Percentiles rank a stretch among this genome's conserved stretches.
phyloP scores from a whole-genome alignment of 352 stramenopile genomes.

The Phytopythium chamaehyphon region DNA sequence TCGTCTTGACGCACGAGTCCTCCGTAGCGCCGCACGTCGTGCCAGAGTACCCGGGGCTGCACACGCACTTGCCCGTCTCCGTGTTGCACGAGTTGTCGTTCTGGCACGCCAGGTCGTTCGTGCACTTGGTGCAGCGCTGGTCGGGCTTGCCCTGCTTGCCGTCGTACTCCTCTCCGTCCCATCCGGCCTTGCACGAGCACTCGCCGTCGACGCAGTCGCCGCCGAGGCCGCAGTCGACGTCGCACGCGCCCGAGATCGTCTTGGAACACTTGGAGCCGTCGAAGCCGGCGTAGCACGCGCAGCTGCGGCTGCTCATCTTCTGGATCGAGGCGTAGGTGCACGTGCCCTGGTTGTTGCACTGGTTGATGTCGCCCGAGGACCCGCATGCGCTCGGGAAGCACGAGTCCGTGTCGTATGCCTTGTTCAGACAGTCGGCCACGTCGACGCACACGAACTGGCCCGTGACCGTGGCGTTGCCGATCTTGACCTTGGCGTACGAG shows the following conservation, averaged over 20 bases:
- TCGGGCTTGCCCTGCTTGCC: slow-evolving; percentile 47
- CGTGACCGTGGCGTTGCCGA: slow-evolving; percentile 45
- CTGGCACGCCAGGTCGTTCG: slow-evolving; percentile 48
- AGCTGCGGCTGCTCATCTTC: slow-evolving; percentile 50
- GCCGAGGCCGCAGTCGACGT: slow-evolving; percentile 51
- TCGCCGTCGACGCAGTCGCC: slow-evolving; percentile 45
- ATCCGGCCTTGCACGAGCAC: slow-evolving; percentile 46
- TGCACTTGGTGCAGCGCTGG: slow-evolving; percentile 46
- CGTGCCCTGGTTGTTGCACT: slow-evolving; percentile 68
- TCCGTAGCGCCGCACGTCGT: slow-evolving; percentile 50
- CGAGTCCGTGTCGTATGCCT: slow-evolving; percentile 39
- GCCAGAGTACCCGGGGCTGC: slow-evolving; percentile 36
- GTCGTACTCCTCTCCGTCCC: slow-evolving; percentile 32
- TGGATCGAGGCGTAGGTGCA: slow-evolving; percentile 67
- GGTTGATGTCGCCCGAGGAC: slow-evolving; percentile 29
- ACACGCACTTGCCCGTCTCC: slow-evolving; percentile 51
- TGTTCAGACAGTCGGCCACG: slow-evolving; percentile 54
- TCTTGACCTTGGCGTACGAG: slow-evolving; percentile 46
- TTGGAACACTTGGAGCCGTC: slow-evolving; percentile 47
- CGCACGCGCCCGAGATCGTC: slow-evolving; percentile 35
- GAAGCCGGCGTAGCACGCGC: slow-evolving; percentile 48
- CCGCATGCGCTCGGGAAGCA: slow-evolving; percentile 37
- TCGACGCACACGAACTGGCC: slow-evolving; percentile 57
- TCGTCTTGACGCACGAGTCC: slow-evolving; percentile 38
- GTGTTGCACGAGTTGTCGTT: slow-evolving; percentile 49